Evolutionary conservation across 164 flowering plant genomes (phyloP), one percentile per base, ranked within the genome.

Genomic region (Dillenia suffruticosa): DNA sequence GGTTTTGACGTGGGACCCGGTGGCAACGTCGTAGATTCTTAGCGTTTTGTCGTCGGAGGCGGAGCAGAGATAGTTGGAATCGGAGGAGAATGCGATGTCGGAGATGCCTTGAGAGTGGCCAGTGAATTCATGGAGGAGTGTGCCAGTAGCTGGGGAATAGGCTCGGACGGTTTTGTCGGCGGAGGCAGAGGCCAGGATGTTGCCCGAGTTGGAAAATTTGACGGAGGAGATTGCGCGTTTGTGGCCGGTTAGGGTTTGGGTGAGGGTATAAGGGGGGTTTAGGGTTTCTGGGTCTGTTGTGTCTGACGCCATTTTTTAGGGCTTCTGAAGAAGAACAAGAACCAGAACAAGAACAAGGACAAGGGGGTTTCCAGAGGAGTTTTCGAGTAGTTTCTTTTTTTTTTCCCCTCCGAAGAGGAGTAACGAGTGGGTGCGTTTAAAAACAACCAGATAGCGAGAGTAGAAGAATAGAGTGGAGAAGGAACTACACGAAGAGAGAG

Each of bases 31-130:
- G 83, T 82, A 85, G 62, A 87, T 73, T 49, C 85, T 81, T 62
- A 87, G 69, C 65, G 88, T 83, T 64, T 78, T 81, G 80, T 87
- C 93, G 74, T 87, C 93, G 76, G 93, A 85, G 63, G 79, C 88
- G 54, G 90, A 77, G 75, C 75, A 83, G 52, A 87, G 68, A 68
- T 72, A 74, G 52, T 87, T 84, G 63, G 81, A 63, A 66, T 83
- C 90, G 69, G 81, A 67, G 51, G 94, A 85, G 83, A 87, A 87
- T 51, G 88, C 82, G 51, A 85, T n/a, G 72, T 87, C 94, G 70
- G 90, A 85, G 74, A 87, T 70, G 65, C 94, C 94, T 40, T 72
- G 81, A 5, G 72, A 76, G 74, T 87, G 94, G 75, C 86, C 85
- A n/a, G 52, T 14, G 80, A 76, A 69, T 2, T 68, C 72, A 8